These are phyloP conservation scores for Penicillium verrucosum DNA, from an alignment of 2,329 filamentous ascomycete species.

Conservation along the genomic window DNA sequence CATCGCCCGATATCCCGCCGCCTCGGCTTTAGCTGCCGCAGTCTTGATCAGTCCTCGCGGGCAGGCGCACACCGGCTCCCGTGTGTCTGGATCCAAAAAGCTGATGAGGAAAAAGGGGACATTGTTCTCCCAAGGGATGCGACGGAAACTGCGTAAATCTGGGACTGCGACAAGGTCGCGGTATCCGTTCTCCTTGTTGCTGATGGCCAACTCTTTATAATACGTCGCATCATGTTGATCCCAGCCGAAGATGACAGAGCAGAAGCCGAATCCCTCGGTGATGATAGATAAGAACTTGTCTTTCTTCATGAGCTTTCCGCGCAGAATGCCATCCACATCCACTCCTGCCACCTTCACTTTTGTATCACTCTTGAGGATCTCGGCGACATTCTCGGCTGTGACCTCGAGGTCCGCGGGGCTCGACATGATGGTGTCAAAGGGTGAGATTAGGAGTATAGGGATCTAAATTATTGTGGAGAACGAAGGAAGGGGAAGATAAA, in stretches of 20 bases:
- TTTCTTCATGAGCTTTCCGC: slow-evolving; percentile 88
- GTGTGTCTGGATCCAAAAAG: slow-evolving; percentile 78
- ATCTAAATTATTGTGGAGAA: not conserved
- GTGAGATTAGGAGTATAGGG: not conserved
- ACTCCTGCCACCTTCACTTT: slow-evolving; percentile 85
- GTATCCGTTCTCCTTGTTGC: slow-evolving; percentile 88
- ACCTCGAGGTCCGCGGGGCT: slow-evolving; percentile 17
- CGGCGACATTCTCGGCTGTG: slow-evolving; percentile 63
- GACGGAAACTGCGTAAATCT: slow-evolving; percentile 71
- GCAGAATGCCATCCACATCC: slow-evolving; percentile 81
- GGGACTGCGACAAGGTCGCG: slow-evolving; percentile 78
- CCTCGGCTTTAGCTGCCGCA: slow-evolving; percentile 64
- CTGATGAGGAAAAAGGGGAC: slow-evolving; percentile 81
- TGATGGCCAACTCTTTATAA: slow-evolving; percentile 77
- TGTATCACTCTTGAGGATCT: slow-evolving; percentile 66
- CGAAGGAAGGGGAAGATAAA: not conserved
- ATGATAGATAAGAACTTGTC: slow-evolving; percentile 85
- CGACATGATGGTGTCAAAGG: slow-evolving; percentile 8
- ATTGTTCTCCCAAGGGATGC: slow-evolving; percentile 88
- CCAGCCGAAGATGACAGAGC: slow-evolving; percentile 92
- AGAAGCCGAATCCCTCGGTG: slow-evolving; percentile 83
- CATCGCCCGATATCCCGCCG: slow-evolving; percentile 74
- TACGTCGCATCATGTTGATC: slow-evolving; percentile 96
- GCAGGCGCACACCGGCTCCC: slow-evolving; percentile 69
- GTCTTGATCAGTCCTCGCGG: slow-evolving; percentile 72